A percentile compares a stretch with the other conserved stretches of the same genome.
phyloP scores from a whole-genome alignment of 371 early-diverging fungal genomes.

The Dinochytrium kinnereticum region DNA sequence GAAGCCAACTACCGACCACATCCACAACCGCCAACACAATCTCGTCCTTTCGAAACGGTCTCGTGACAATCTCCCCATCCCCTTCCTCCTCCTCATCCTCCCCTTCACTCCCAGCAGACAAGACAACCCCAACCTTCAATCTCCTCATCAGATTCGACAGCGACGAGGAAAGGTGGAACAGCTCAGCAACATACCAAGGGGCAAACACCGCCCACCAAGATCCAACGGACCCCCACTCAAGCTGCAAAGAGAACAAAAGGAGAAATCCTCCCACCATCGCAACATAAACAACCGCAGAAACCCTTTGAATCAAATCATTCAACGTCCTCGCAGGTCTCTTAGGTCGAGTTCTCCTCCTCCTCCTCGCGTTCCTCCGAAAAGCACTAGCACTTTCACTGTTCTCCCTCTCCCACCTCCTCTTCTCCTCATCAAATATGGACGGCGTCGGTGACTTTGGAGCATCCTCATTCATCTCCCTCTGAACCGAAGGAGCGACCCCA shows the following conservation, averaged over 20 bases:
- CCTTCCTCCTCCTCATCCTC: slow-evolving; percentile 17
- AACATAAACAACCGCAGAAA: slow-evolving; percentile 45
- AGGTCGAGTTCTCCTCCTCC: slow-evolving; percentile 40
- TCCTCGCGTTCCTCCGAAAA: slow-evolving; percentile 12
- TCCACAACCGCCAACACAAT: not conserved
- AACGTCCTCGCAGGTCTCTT: slow-evolving; percentile 19
- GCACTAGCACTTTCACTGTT: slow-evolving; percentile 14
- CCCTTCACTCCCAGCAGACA: slow-evolving; percentile 19
- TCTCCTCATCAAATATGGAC: not conserved
- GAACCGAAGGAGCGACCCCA: slow-evolving; percentile 2
- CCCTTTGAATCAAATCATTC: slow-evolving; percentile 8
- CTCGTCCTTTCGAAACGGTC: slow-evolving; percentile 15
- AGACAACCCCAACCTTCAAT: slow-evolving; percentile 24
- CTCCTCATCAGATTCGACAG: slow-evolving; percentile 30
- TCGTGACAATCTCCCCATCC: slow-evolving; percentile 14
- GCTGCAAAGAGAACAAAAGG: slow-evolving; percentile 55
- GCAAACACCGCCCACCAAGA: slow-evolving; percentile 68
- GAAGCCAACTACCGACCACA: not conserved
- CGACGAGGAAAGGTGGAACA: slow-evolving; percentile 50
- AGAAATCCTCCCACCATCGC: slow-evolving; percentile 55
- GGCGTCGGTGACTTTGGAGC: not conserved
- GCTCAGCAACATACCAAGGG: slow-evolving; percentile 75
- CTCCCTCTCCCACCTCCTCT: slow-evolving; percentile 37
- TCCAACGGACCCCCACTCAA: slow-evolving; percentile 50
- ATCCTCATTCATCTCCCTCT: not conserved